Evolutionary conservation across 805 yeast species (phyloP).

Genomic region (Suhomyces sp.): DNA sequence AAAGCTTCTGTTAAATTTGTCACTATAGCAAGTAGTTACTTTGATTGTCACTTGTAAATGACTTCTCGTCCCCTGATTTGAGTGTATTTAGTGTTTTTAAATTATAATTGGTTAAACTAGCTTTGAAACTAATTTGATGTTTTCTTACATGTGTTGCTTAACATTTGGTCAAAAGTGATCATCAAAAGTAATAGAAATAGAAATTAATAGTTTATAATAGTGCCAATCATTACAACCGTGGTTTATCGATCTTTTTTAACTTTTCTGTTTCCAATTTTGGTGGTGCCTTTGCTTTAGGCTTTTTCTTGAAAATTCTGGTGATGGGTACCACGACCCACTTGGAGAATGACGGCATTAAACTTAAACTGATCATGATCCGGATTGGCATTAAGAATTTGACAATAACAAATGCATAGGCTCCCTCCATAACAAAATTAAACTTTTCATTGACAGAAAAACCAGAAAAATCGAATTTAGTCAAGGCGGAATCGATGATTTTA

Average conservation of each 20-base stretch:
- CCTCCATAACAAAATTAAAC: conserved; percentile 59
- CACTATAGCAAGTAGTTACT: too few species aligned
- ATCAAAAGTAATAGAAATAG: conserved; percentile 2
- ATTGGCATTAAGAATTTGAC: conserved; percentile 62
- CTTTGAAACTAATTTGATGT: too few species aligned
- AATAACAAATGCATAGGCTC: conserved; percentile 71
- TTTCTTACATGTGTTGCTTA: too few species aligned
- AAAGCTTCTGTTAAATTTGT: too few species aligned
- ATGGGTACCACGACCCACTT: conserved; percentile 50
- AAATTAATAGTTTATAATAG: too few species aligned
- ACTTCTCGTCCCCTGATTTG: too few species aligned
- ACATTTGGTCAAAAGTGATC: conserved; percentile 4
- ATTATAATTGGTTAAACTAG: too few species aligned
- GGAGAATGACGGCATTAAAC: conserved; percentile 60
- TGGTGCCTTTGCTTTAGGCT: conserved; percentile 2
- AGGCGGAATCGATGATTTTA: conserved; percentile 53
- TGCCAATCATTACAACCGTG: conserved; percentile 26
- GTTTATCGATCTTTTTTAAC: conserved; percentile 31
- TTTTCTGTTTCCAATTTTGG: conserved; percentile 6
- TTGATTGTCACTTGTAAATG: too few species aligned
- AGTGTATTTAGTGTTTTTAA: too few species aligned
- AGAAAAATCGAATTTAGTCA: conserved; percentile 36
- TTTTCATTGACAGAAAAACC: conserved; percentile 48
- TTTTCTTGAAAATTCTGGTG: conserved; percentile 22
- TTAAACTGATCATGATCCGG: conserved; percentile 49